These are phyloP conservation scores for Quillaja saponaria DNA, from an alignment of 306 rosid genomes.

Conservation along the genomic window DNA sequence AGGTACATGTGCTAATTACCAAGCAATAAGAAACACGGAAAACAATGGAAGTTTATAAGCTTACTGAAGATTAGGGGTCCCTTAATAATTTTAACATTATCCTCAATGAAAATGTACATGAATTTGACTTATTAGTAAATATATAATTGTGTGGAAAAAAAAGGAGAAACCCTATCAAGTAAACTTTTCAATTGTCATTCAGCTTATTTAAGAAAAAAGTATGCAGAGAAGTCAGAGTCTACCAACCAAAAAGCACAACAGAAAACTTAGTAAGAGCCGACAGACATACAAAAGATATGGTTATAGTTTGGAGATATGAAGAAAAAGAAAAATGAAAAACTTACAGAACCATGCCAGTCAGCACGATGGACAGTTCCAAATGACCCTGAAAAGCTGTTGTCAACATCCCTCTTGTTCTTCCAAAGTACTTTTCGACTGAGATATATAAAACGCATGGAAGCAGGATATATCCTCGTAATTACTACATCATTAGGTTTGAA, in stretches of 20 bases:
- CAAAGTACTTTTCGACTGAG: slow-evolving; percentile 8
- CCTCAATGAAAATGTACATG: neutral
- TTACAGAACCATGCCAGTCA: slow-evolving; percentile 95
- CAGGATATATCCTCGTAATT: slow-evolving; percentile 14
- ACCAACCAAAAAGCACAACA: neutral
- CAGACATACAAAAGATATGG: neutral
- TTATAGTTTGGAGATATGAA: slow-evolving; percentile 22
- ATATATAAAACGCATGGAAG: slow-evolving; percentile 9
- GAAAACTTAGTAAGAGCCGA: slow-evolving; percentile 11
- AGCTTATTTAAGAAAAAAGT: neutral
- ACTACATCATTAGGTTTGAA: slow-evolving; percentile 22
- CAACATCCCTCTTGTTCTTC: slow-evolving; percentile 19
- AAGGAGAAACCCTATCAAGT: neutral
- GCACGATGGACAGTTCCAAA: slow-evolving; percentile 93
- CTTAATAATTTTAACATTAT: too few relatives aligned
- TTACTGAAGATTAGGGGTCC: too few relatives aligned
- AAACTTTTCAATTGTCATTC: neutral
- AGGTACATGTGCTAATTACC: too few relatives aligned
- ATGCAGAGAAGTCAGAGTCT: neutral
- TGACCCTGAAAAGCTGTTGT: slow-evolving; percentile 72
- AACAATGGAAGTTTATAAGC: too few relatives aligned
- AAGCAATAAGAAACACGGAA: too few relatives aligned
- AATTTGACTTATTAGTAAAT: neutral
- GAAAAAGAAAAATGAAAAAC: slow-evolving; percentile 31
- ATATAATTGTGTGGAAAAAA: neutral